Evolutionary conservation across 352 stramenopile species (phyloP), one percentile per base, ranked within the genome.

Genomic region (Globisporangium ultimum): DNA sequence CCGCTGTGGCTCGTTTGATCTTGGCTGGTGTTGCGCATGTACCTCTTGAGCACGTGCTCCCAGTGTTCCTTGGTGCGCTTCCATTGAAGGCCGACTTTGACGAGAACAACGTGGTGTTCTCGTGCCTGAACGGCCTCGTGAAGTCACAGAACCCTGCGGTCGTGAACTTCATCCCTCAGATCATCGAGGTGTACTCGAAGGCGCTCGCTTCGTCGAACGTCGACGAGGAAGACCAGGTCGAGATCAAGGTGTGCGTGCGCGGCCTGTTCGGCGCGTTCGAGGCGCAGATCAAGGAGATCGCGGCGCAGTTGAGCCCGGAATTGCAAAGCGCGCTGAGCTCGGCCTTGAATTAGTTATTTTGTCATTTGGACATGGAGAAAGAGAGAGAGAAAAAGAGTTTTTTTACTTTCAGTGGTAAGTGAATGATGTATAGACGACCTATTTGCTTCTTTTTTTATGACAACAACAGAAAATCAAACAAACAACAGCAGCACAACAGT

Each of bases 41-140:
- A 46, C 96, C 95, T 22, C 72, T 98, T 49, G 80, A 89, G 53
- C 84, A 97, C 59, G 94, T 99, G 53, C 68, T 99, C 49, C 95
- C 96, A 11, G 92, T 97, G 53, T 79, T 99, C 45, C 77, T 99
- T 18, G 78, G 84, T 51, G 80, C 82, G 36, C 71, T 99, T 48
- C 97, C 97, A 21, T 77, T 99, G 51, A 98, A 98, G 78, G 93
- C 81, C 51, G 97, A 99, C 77, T 96, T 97, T 70, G 94, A 95
- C 57, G 97, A 99, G 77, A 98, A 96, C 66, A 78, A 94, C 61
- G 93, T 96, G 14, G 94, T 98, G 12, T 99, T 98, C 80, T 85
- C 78, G 51, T 98, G 91, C 72, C 70, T 99, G 15, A 89, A 97
- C 50, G 89, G 91, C n/a, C 78, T 99, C 42, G 74, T 98, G 45